These are phyloP conservation scores for Pseudocercospora fijiensis DNA, from an alignment of 2,329 filamentous ascomycete species.

Conservation along the genomic window DNA sequence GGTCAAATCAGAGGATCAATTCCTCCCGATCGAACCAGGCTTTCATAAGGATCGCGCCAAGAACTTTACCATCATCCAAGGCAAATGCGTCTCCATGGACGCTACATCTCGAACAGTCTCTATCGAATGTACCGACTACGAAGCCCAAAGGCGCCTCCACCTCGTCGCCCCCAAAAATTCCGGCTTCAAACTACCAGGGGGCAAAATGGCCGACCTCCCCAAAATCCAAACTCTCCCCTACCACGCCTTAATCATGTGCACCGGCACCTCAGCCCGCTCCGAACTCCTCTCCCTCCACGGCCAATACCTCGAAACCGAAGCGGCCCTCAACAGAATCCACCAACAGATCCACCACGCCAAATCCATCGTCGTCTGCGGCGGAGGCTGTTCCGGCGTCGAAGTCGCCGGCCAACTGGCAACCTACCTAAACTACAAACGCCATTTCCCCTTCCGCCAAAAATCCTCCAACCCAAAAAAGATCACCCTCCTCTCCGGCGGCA, in stretches of 20 bases:
- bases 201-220: neutral
- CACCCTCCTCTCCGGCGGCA: slow-evolving; percentile 37
- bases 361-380: slow-evolving; percentile 40
- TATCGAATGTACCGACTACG: slow-evolving; percentile 27
- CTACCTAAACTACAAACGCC: slow-evolving; percentile 33
- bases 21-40: slow-evolving; percentile 38
- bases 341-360: slow-evolving; percentile 32
- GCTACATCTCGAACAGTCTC: slow-evolving; percentile 31
- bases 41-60: slow-evolving; percentile 34
- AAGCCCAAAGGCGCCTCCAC: slow-evolving; percentile 21
- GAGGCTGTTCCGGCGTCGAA: slow-evolving; percentile 41
- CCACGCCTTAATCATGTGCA: slow-evolving; percentile 41
- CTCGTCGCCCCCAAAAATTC: slow-evolving; percentile 7
- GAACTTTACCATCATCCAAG: slow-evolving; percentile 40
- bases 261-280: slow-evolving; percentile 39
- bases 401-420: slow-evolving; percentile 41
- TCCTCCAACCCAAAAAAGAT: slow-evolving; percentile 30
- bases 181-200: neutral
- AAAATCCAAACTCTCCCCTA: slow-evolving; percentile 33
- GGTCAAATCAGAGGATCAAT: slow-evolving; percentile 38
- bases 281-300: slow-evolving; percentile 40
- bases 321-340: slow-evolving; percentile 37
- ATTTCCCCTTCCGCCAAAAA: slow-evolving; percentile 21
- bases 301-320: slow-evolving; percentile 37
- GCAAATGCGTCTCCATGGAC: slow-evolving; percentile 35